phyloP scores from a whole-genome alignment of 1,139 yeast species.

The Yamadazyma oceani region DNA sequence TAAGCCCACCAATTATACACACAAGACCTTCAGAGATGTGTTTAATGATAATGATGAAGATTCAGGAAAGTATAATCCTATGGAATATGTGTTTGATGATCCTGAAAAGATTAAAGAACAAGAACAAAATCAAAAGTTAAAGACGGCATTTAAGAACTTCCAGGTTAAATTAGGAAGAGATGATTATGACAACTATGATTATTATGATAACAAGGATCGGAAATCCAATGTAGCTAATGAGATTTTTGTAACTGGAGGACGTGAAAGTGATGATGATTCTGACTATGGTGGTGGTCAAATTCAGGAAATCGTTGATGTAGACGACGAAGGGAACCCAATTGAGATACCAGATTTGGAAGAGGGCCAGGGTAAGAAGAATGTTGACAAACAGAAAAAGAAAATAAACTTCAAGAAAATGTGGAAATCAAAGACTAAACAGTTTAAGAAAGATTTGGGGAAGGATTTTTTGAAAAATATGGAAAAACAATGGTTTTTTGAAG shows the following conservation, averaged over 20 bases:
- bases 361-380: conserved; percentile 1
- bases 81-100: conserved; percentile 41
- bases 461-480: conserved; percentile 30
- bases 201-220: conserved; percentile 27
- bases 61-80: conserved; percentile 38
- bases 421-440: conserved; percentile 26
- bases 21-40: conserved; percentile 42
- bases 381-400: conserved; percentile 20
- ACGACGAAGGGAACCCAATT: conserved; percentile 7
- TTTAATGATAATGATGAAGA: conserved; percentile 34
- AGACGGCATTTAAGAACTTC: conserved; percentile 29
- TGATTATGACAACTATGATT: conserved; percentile 38
- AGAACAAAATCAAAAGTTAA: conserved; percentile 24
- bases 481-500: conserved; percentile 23
- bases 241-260: conserved; percentile 12
- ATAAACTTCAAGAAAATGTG: conserved; percentile 26
- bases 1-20: conserved; percentile 42
- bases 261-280: conserved; percentile 21
- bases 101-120: conserved; percentile 20
- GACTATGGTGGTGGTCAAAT: conserved; percentile 16
- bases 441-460: conserved; percentile 33
- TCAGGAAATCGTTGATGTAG: conserved; percentile 8
- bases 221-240: conserved; percentile 11
- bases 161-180: conserved; percentile 33
- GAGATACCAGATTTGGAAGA: too few species aligned